Evolutionary conservation across 352 stramenopile genomes (phyloP), one percentile per base, ranked within the genome.

Genomic region (Pythium dissotocum): DNA sequence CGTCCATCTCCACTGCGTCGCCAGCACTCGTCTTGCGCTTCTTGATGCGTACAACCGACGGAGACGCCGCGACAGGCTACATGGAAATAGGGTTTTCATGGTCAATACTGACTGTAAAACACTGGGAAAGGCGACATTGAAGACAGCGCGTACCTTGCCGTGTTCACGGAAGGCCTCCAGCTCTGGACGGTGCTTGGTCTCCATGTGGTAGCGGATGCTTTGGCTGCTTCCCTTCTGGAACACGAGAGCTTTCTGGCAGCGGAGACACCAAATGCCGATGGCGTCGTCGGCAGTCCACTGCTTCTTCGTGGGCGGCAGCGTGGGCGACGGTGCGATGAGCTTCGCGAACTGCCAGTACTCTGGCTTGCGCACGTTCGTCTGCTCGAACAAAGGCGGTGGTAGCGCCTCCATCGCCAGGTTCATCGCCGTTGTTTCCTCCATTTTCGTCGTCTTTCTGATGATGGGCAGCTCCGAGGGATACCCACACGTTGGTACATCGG

Each of bases 141-240:
- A 16, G 13, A 10, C 40, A 6, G 7, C 9, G 46, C 58, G 48
- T 53, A 69, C 61, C 67, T 73, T 69, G 56, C 48, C 49, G 12
- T 60, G 57, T 16, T 73, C 61, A 24, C 67, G 71, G 57, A 71
- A 81, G 1, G 65, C 61, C 18, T 64, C 53, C 18, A 85, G 61
- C 44, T 81, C 77, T n/a, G 30, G 46, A 26, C 68, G 57, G 67
- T 85, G 77, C 65, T 82, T 82, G 67, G 77, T 85, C 69, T 85
- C 77, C 77, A 85, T 85, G 73, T 85, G 77, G 52, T 85, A 85
- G 4, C 77, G 77, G 61, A 85, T 85, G 71, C 77, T 85, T 65
- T 85, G 77, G 44, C 70, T 80, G 61, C 73, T 83, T 52, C 77
- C 77, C 51, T 83, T 85, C 40, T 83, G 77, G 51, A 78, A 83